These are phyloP conservation scores for sorghum (Sorghum bicolor) DNA, from an alignment of 176 grass and related monocot species.

Conservation along the genomic window DNA sequence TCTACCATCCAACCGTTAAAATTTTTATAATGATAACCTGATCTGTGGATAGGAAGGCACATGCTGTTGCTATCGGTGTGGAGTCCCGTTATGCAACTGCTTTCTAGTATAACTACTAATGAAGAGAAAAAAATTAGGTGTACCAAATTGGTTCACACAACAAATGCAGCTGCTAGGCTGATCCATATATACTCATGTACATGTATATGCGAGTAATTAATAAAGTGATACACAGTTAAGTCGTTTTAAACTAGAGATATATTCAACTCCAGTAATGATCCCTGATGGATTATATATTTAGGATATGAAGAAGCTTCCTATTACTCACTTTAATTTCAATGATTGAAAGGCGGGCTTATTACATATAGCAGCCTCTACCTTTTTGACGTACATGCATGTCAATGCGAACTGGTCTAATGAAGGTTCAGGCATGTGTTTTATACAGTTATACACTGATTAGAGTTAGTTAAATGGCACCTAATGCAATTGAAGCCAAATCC, in stretches of 20 bases:
- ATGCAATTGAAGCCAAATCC: not conserved
- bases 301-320: conserved; percentile 25
- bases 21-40: not conserved
- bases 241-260: conserved; percentile 1
- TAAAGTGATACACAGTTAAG: not conserved
- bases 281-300: not conserved
- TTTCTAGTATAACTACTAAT: conserved; percentile 38
- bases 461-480: not conserved
- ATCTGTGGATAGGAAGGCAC: conserved; percentile 14
- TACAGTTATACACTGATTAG: not conserved
- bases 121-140: conserved; percentile 42
- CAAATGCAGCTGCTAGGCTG: not conserved
- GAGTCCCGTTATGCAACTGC: conserved; percentile 53
- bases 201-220: not conserved
- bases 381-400: not conserved
- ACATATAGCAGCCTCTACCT: conserved; percentile 1
- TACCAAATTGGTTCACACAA: conserved; percentile 31
- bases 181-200: not conserved
- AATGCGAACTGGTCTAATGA: not conserved
- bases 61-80: conserved; percentile 31
- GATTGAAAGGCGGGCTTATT: not conserved
- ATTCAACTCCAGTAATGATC: not conserved
- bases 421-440: not conserved
- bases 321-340: not conserved
- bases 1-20: conserved; percentile 30